phyloP scores from a whole-genome alignment of 164 flowering plant species.

The Aristolochia fimbriata region DNA sequence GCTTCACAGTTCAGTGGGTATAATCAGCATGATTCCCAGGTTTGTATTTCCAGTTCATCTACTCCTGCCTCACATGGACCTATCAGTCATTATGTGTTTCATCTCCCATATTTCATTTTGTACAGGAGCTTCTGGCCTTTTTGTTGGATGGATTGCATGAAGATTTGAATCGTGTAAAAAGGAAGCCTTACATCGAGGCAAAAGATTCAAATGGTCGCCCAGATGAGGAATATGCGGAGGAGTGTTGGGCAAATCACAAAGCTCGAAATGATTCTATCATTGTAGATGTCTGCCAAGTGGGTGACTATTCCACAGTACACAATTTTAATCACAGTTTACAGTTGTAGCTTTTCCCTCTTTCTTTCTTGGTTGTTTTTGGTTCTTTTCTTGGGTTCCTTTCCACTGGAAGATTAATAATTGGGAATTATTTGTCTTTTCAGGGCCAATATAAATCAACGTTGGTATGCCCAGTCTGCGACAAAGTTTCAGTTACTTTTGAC shows the following conservation, averaged over 20 bases:
- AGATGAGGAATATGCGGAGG: constrained; percentile 76
- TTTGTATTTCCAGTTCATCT: constrained; percentile 19
- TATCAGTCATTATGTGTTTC: neutral
- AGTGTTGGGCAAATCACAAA: constrained; percentile 86
- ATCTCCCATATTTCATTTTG: neutral
- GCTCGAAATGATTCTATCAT: constrained; percentile 91
- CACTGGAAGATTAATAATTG: neutral
- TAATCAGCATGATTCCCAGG: constrained; percentile 99
- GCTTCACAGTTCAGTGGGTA: constrained; percentile 99
- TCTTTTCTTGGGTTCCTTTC: neutral
- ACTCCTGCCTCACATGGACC: neutral
- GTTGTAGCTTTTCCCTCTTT: neutral
- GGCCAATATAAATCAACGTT: constrained; percentile 95
- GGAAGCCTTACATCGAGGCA: constrained; percentile 76
- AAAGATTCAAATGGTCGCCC: constrained; percentile 82
- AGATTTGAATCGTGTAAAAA: constrained; percentile 91
- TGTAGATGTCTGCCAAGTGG: constrained; percentile 81
- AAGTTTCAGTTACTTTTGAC: constrained; percentile 86
- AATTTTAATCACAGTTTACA: neutral
- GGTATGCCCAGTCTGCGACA: constrained; percentile 80
- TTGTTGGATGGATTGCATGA: constrained; percentile 94
- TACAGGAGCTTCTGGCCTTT: constrained; percentile 92
- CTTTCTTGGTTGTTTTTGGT: neutral
- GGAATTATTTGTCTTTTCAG: constrained; percentile 24
- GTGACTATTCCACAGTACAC: neutral